Evolutionary conservation across 306 rosid genomes (phyloP).

Genomic region (Clitoria ternatea): DNA sequence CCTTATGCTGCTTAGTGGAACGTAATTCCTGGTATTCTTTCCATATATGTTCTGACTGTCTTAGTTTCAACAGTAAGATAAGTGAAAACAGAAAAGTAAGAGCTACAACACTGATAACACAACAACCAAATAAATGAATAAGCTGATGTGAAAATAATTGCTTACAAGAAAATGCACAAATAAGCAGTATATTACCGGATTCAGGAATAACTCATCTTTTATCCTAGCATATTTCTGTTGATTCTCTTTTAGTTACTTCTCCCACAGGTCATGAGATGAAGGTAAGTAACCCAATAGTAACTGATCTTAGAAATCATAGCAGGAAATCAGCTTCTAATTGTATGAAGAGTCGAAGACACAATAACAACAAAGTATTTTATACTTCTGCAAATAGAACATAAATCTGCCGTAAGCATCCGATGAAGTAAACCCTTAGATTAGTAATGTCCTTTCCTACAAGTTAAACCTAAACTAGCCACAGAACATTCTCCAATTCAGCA

Average conservation of each 20-base stretch:
- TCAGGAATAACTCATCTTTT: constrained; percentile 65
- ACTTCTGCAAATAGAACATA: neutral
- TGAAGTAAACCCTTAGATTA: no score
- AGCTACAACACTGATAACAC: neutral
- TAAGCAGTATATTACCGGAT: constrained; percentile 60
- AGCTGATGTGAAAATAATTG: constrained; percentile 10
- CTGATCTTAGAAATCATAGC: constrained; percentile 44
- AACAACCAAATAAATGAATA: neutral
- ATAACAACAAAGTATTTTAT: constrained; percentile 10
- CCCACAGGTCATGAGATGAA: constrained; percentile 65
- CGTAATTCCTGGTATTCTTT: constrained; percentile 33
- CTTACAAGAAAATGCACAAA: constrained; percentile 7
- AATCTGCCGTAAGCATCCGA: no score
- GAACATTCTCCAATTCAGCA: no score
- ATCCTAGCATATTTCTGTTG: constrained; percentile 55
- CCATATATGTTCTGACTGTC: constrained; percentile 62
- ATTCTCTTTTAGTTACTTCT: constrained; percentile 47
- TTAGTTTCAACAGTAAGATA: constrained; percentile 49
- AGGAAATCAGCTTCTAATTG: constrained; percentile 37
- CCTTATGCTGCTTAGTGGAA: constrained; percentile 31
- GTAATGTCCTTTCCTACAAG: no score
- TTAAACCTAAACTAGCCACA: no score
- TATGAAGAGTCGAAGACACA: constrained; percentile 23
- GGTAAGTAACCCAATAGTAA: constrained; percentile 76
- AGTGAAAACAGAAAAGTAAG: constrained; percentile 28